These are phyloP conservation scores for Phaeosphaeriaceae sp. DNA, from an alignment of 2,329 filamentous ascomycete species.

Conservation along the genomic window DNA sequence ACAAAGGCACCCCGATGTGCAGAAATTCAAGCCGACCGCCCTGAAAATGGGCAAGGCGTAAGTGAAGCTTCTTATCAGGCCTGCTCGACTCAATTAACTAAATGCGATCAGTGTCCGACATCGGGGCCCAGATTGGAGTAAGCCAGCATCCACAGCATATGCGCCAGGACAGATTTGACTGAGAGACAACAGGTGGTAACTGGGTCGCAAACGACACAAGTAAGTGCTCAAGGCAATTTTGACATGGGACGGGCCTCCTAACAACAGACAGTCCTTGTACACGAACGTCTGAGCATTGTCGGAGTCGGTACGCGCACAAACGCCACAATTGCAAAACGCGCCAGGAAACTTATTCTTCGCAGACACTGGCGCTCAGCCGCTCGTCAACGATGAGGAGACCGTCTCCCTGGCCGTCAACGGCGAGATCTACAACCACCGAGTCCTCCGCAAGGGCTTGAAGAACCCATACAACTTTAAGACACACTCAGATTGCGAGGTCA, in stretches of 20 bases:
- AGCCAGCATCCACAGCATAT: slow-evolving; percentile 55
- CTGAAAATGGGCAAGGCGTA: slow-evolving; percentile 94
- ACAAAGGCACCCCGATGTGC: slow-evolving; percentile 83
- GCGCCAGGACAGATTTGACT: slow-evolving; percentile 38
- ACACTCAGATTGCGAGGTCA: slow-evolving; percentile 97
- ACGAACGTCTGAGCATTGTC: slow-evolving; percentile 97
- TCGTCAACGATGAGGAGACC: slow-evolving; percentile 87
- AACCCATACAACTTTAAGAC: slow-evolving; percentile 96
- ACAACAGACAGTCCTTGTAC: slow-evolving; percentile 72
- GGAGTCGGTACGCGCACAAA: slow-evolving; percentile 76
- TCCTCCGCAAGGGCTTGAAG: slow-evolving; percentile 87
- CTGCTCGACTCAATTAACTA: slow-evolving; percentile 40
- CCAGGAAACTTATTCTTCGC: slow-evolving; percentile 30
- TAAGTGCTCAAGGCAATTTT: slow-evolving; percentile 50
- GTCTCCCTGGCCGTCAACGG: slow-evolving; percentile 97
- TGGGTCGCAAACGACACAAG: slow-evolving; percentile 90
- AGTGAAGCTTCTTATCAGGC: slow-evolving; percentile 48
- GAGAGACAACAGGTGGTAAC: slow-evolving; percentile 74
- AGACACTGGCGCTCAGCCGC: slow-evolving; percentile 95
- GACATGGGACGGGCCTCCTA: slow-evolving; percentile 18
- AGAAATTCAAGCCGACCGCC: slow-evolving; percentile 94
- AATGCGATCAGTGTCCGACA: slow-evolving; percentile 76
- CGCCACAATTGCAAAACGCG: slow-evolving; percentile 9
- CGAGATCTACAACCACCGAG: slow-evolving; percentile 99
- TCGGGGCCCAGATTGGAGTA: slow-evolving; percentile 98